Evolutionary conservation across 805 yeast species (phyloP).

Genomic region (Metschnikowia cubensis): DNA sequence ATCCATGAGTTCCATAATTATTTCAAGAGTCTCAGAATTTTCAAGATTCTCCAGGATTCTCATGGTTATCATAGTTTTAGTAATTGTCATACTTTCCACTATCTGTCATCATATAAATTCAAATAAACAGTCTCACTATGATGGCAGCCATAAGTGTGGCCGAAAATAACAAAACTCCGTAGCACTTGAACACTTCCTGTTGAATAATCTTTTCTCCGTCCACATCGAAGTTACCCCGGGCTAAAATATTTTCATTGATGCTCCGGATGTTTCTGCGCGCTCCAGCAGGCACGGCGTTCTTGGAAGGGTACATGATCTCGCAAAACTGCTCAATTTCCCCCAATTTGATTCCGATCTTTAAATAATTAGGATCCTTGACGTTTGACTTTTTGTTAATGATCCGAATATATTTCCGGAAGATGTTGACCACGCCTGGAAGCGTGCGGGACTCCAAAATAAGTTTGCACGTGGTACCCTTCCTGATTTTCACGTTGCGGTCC

Average conservation of each 20-base stretch:
- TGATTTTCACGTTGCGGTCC: constrained; percentile 71
- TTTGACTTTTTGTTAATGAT: constrained; percentile 74
- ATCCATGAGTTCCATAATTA: too few species aligned
- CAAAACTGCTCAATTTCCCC: constrained; percentile 87
- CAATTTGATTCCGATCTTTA: constrained; percentile 77
- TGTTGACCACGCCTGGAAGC: constrained; percentile 67
- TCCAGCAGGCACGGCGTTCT: constrained; percentile 45
- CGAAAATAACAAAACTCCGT: constrained; percentile 7
- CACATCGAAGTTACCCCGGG: constrained; percentile 41
- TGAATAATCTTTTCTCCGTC: constrained; percentile 21
- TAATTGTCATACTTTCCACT: too few species aligned
- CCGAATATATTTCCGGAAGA: constrained; percentile 71
- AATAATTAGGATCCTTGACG: constrained; percentile 81
- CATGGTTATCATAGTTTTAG: neutral
- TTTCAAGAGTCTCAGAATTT: too few species aligned
- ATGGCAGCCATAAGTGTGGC: constrained; percentile 8
- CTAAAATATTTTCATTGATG: constrained; percentile 32
- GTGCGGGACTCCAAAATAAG: constrained; percentile 73
- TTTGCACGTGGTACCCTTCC: constrained; percentile 82
- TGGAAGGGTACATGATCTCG: constrained; percentile 68
- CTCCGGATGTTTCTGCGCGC: constrained; percentile 35
- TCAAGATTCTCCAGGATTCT: too few species aligned
- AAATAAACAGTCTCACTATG: constrained; percentile 1
- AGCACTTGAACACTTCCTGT: constrained; percentile 19
- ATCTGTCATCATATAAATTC: too few species aligned